Percentiles rank a stretch among this genome's conserved stretches.
phyloP scores from a whole-genome alignment of 352 stramenopile species.

The Aphanomyces invadans region DNA sequence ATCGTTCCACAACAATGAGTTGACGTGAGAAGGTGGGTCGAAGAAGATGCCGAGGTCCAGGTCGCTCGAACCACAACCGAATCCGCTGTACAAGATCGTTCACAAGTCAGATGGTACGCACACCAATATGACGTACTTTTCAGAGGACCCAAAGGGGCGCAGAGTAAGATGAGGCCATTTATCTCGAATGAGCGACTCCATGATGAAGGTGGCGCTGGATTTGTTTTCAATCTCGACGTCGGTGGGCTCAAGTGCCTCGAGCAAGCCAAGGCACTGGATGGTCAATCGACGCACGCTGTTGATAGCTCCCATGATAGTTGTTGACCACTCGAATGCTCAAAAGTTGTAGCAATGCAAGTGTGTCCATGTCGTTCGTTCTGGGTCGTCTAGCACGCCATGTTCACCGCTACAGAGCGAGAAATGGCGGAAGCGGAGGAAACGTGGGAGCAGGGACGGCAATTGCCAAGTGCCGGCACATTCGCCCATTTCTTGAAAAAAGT shows the following conservation, averaged over 20 bases:
- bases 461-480: constrained; percentile 2
- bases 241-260: constrained; percentile 78
- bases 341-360: background rate
- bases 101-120: background rate
- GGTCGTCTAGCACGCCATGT: constrained; percentile 17
- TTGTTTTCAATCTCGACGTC: constrained; percentile 43
- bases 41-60: constrained; percentile 80
- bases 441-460: background rate
- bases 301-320: constrained; percentile 51
- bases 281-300: constrained; percentile 77
- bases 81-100: constrained; percentile 32
- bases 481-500: background rate
- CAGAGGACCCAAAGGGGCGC: constrained; percentile 65
- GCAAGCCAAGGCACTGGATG: constrained; percentile 65
- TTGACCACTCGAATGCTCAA: background rate
- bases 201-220: constrained; percentile 34
- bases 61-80: constrained; percentile 71
- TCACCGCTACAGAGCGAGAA: background rate
- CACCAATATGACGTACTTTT: constrained; percentile 37
- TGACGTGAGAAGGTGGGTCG: constrained; percentile 31
- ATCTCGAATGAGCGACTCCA: constrained; percentile 42
- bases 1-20: constrained; percentile 40
- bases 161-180: constrained; percentile 59
- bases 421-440: background rate
- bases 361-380: background rate